Conservation (phyloP, 768 basidiomycete species). For the Phallus indusiatus region DNA sequence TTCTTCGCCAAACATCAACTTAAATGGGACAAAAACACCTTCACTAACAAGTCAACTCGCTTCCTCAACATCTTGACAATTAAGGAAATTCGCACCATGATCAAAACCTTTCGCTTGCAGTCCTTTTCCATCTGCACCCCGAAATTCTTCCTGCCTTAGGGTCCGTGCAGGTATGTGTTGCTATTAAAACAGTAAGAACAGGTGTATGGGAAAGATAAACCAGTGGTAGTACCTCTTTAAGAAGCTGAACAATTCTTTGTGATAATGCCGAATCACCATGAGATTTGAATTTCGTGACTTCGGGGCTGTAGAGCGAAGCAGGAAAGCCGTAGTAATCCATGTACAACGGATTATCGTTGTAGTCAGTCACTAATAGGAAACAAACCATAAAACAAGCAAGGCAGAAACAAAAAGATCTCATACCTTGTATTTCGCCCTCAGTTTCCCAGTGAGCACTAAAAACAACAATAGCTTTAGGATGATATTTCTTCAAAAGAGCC, state of each 20-base stretch:
- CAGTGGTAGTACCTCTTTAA: slow-evolving; percentile 33
- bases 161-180: slow-evolving; percentile 35
- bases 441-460: slow-evolving; percentile 85
- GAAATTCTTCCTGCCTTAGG: slow-evolving; percentile 37
- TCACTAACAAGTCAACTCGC: background rate
- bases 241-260: slow-evolving; percentile 49
- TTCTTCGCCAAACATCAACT: slow-evolving; percentile 65
- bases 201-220: background rate
- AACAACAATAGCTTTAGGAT: slow-evolving; percentile 69
- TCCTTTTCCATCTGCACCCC: slow-evolving; percentile 60
- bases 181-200: slow-evolving; percentile 35
- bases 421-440: slow-evolving; percentile 44
- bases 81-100: slow-evolving; percentile 30
- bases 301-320: slow-evolving; percentile 43
- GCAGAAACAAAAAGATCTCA: slow-evolving; percentile 10
- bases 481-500: slow-evolving; percentile 54
- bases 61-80: background rate
- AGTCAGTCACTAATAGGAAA: slow-evolving; percentile 52
- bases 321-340: slow-evolving; percentile 71
- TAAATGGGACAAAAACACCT: slow-evolving; percentile 70
- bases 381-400: background rate
- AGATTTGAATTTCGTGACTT: slow-evolving; percentile 46
- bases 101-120: slow-evolving; percentile 59
- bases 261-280: slow-evolving; percentile 50
- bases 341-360: slow-evolving; percentile 65